phyloP scores from a whole-genome alignment of 768 basidiomycete genomes.

The Gymnopilus junonius region DNA sequence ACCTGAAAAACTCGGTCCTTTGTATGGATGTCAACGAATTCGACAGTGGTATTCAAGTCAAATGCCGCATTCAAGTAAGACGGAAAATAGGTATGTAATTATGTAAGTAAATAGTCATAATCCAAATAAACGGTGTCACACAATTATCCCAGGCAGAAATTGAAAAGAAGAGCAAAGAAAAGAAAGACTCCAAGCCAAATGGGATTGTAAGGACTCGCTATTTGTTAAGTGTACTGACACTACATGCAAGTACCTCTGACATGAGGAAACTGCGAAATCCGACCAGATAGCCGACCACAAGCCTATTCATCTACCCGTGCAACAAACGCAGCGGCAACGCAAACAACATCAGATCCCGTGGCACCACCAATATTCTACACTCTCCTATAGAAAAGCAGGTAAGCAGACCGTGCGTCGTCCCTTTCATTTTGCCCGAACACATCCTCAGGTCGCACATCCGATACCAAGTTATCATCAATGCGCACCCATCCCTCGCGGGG shows the following conservation, averaged over 20 bases:
- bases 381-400: constrained; percentile 84
- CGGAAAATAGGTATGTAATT: no score
- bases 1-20: no score
- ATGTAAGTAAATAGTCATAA: no score
- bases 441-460: constrained; percentile 72
- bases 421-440: constrained; percentile 69
- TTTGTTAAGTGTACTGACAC: not conserved
- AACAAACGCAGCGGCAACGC: not conserved
- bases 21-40: no score
- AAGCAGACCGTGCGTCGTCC: constrained; percentile 69
- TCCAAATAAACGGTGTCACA: no score
- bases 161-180: no score
- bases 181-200: not conserved
- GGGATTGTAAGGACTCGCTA: not conserved
- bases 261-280: not conserved
- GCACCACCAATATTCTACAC: constrained; percentile 32
- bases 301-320: not conserved
- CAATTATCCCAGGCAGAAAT: no score
- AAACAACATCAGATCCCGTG: not conserved
- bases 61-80: no score
- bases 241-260: not conserved
- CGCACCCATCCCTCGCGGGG: constrained; percentile 83
- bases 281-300: not conserved
- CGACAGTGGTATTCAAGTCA: no score
- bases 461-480: constrained; percentile 91